Percentiles rank a stretch among this genome's conserved stretches.
Evolutionary conservation across 306 rosid genomes (phyloP).

Genomic region (Vigna radiata): DNA sequence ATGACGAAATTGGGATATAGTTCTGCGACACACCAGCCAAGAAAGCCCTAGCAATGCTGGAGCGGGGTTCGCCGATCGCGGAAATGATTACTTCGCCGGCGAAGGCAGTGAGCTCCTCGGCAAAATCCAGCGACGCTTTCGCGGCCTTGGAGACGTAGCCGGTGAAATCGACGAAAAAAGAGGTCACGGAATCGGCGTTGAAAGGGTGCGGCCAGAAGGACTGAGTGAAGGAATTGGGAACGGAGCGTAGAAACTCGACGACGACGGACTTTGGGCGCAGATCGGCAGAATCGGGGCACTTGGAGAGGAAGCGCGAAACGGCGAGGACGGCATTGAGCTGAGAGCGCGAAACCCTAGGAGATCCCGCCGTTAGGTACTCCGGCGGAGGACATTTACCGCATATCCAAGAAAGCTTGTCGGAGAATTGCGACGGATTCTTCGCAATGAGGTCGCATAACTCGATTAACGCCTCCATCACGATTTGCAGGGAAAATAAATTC

Average conservation of each 20-base stretch:
- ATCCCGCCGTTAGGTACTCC: slow-evolving; percentile 69
- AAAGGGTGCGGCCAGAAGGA: slow-evolving; percentile 90
- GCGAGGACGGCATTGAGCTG: slow-evolving; percentile 96
- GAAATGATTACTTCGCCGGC: slow-evolving; percentile 64
- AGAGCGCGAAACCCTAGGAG: slow-evolving; percentile 81
- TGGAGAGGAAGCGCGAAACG: slow-evolving; percentile 81
- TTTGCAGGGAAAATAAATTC: slow-evolving; percentile 33
- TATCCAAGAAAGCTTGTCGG: slow-evolving; percentile 86
- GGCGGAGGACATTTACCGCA: slow-evolving; percentile 83
- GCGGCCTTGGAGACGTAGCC: slow-evolving; percentile 66
- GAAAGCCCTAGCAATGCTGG: slow-evolving; percentile 72
- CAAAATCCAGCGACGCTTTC: slow-evolving; percentile 70
- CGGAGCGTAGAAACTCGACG: slow-evolving; percentile 73
- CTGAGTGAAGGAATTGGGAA: slow-evolving; percentile 70
- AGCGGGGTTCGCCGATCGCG: slow-evolving; percentile 62
- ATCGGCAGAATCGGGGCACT: slow-evolving; percentile 70
- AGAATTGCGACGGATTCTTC: slow-evolving; percentile 70
- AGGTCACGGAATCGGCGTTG: slow-evolving; percentile 60
- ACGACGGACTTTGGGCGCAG: slow-evolving; percentile 75
- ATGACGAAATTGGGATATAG: slow-evolving; percentile 68
- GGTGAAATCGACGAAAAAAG: slow-evolving; percentile 70
- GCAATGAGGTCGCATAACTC: slow-evolving; percentile 96
- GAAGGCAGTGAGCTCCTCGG: slow-evolving; percentile 64
- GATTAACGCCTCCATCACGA: slow-evolving; percentile 82
- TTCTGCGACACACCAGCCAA: slow-evolving; percentile 67